Evolutionary conservation across 2,329 filamentous ascomycete species (phyloP).

Genomic region (Cephalotrichum gorgonifer): DNA sequence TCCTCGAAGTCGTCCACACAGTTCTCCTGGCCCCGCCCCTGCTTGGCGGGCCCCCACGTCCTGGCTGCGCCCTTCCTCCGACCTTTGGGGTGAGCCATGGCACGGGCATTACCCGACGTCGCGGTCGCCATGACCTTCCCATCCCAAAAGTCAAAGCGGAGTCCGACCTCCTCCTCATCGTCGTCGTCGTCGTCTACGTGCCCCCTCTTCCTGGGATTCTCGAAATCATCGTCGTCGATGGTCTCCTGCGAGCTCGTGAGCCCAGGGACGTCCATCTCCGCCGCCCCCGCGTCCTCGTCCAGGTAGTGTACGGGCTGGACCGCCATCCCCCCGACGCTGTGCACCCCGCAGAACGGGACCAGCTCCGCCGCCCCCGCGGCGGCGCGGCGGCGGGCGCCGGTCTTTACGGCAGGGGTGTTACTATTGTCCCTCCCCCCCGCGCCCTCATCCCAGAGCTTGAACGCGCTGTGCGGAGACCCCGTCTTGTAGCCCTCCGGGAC

Average conservation of each 20-base stretch:
- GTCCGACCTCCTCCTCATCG: constrained; percentile 10
- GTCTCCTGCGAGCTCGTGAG: constrained; percentile 47
- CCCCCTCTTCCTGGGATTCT: constrained; percentile 33
- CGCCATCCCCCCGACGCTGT: constrained; percentile 61
- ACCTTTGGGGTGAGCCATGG: constrained; percentile 37
- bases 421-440: no score
- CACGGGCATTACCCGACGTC: constrained; percentile 25
- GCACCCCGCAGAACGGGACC: constrained; percentile 69
- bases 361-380: constrained; percentile 45
- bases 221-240: constrained; percentile 23
- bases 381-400: constrained; percentile 11
- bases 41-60: constrained; percentile 7
- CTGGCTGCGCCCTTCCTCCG: constrained; percentile 14
- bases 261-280: constrained; percentile 30
- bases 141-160: constrained; percentile 16
- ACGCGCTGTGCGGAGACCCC: constrained; percentile 31
- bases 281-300: constrained; percentile 18
- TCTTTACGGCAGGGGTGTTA: constrained; percentile 11
- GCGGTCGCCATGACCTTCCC: constrained; percentile 28
- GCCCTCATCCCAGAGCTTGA: constrained; percentile 38
- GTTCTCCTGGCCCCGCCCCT: constrained; percentile 35
- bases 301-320: constrained; percentile 37
- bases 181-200: constrained; percentile 33
- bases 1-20: constrained; percentile 52
- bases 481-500: constrained; percentile 94